Percentiles rank a stretch among this genome's conserved stretches.
phyloP scores from a whole-genome alignment of 108 stramenopile species.

The Craspedostauros australis region DNA sequence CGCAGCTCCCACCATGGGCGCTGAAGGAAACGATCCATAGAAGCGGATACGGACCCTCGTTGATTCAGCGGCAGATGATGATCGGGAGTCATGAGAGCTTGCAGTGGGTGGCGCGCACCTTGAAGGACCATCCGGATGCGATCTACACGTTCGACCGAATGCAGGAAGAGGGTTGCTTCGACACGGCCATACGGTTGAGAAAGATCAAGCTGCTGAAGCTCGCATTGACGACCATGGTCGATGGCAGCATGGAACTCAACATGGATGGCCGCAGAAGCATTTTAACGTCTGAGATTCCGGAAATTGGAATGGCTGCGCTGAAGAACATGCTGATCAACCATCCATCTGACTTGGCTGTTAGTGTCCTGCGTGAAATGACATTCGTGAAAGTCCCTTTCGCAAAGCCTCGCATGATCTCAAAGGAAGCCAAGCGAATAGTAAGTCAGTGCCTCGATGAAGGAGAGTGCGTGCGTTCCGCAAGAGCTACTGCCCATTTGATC shows the following conservation, averaged over 20 bases:
- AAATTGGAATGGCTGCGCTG: slow-evolving; percentile 7
- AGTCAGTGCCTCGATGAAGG: too few relatives aligned
- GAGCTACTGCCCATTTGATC: too few relatives aligned
- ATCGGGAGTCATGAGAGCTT: slow-evolving; percentile 21
- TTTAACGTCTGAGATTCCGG: slow-evolving; percentile 17
- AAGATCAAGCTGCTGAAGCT: slow-evolving; percentile 20
- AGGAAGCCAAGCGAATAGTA: slow-evolving; percentile 1
- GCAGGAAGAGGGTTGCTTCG: slow-evolving; percentile 14
- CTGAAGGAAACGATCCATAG: slow-evolving; percentile 20
- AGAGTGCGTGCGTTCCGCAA: too few relatives aligned
- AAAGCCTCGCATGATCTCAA: neutral
- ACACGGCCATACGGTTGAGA: slow-evolving; percentile 22
- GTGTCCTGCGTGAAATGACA: slow-evolving; percentile 12
- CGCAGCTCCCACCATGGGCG: slow-evolving; percentile 11
- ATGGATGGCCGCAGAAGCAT: slow-evolving; percentile 11
- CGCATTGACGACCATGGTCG: slow-evolving; percentile 17
- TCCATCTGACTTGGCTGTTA: slow-evolving; percentile 14
- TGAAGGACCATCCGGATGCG: slow-evolving; percentile 17
- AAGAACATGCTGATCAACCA: slow-evolving; percentile 10
- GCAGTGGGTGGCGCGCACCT: slow-evolving; percentile 4
- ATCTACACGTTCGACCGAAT: slow-evolving; percentile 19
- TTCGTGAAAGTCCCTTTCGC: slow-evolving; percentile 34
- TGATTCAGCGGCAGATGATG: slow-evolving; percentile 29
- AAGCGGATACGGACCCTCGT: slow-evolving; percentile 20
- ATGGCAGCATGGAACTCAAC: slow-evolving; percentile 11